A percentile compares a stretch with the other conserved stretches of the same genome.
phyloP scores from a whole-genome alignment of 805 yeast species.

The Sugiyamaella valdiviana region DNA sequence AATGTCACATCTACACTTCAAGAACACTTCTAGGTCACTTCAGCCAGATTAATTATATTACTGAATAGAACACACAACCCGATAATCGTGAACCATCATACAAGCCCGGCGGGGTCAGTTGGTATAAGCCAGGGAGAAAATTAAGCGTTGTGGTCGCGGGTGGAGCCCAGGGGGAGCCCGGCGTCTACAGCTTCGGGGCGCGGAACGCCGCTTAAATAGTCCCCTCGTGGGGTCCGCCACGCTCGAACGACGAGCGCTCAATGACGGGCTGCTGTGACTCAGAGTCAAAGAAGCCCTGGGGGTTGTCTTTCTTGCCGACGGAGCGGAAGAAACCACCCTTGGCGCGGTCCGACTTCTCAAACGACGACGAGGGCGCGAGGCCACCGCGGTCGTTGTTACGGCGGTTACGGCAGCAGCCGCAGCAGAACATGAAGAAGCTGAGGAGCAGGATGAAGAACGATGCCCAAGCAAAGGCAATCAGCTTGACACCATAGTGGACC shows the following conservation, averaged over 20 bases:
- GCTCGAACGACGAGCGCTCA: slow-evolving; percentile 8
- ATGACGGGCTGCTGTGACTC: slow-evolving; percentile 8
- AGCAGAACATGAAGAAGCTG: slow-evolving; percentile 28
- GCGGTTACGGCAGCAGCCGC: slow-evolving; percentile 15
- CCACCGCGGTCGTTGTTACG: slow-evolving; percentile 3
- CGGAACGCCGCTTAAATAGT: not conserved
- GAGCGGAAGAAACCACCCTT: slow-evolving; percentile 8
- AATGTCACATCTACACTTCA: too few relatives aligned
- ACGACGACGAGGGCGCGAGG: slow-evolving; percentile 3
- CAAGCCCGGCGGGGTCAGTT: not conserved
- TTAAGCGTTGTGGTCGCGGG: not conserved
- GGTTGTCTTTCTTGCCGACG: slow-evolving; percentile 4
- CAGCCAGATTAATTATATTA: not conserved
- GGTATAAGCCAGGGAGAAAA: not conserved
- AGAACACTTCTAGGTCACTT: too few relatives aligned
- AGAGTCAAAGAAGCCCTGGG: slow-evolving; percentile 1
- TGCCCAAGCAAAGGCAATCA: slow-evolving; percentile 62
- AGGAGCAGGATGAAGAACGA: slow-evolving; percentile 34
- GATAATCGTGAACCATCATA: not conserved
- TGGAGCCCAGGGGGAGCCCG: not conserved
- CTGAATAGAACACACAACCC: not conserved
- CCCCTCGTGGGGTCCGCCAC: not conserved
- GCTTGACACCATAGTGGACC: slow-evolving; percentile 29
- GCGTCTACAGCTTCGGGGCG: not conserved
- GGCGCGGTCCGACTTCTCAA: slow-evolving; percentile 2